phyloP scores from a whole-genome alignment of 371 early-diverging fungal genomes.

The Apophysomyces ossiformis region DNA sequence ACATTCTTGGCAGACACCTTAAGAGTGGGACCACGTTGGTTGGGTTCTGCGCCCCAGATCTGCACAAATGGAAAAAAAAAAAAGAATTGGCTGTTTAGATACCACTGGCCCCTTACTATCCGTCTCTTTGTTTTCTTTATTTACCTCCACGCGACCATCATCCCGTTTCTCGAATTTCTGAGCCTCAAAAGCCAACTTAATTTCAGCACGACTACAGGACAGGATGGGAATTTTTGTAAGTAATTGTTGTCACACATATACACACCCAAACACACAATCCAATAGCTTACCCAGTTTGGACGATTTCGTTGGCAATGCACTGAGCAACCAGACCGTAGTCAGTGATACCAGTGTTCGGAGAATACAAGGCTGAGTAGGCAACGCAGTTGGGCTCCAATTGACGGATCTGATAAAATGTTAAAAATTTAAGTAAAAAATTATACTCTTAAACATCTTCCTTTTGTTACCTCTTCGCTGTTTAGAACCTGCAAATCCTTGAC shows the following conservation, averaged over 20 bases:
- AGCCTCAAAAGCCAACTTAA: constrained; percentile 55
- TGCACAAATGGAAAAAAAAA: not conserved
- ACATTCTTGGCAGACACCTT: constrained; percentile 54
- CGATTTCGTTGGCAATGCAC: constrained; percentile 52
- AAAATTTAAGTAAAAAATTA: not conserved
- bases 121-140: too few relatives aligned
- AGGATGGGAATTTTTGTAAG: not conserved
- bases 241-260: too few relatives aligned
- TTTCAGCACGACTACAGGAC: constrained; percentile 47
- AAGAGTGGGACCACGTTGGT: constrained; percentile 49
- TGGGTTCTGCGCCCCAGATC: constrained; percentile 53
- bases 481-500: constrained; percentile 51
- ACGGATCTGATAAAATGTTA: constrained; percentile 34
- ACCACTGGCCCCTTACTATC: too few relatives aligned
- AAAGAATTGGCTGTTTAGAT: not conserved
- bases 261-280: too few relatives aligned
- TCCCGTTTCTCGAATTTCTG: constrained; percentile 40
- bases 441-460: not conserved
- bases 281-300: constrained; percentile 47
- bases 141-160: constrained; percentile 44
- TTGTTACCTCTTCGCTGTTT: constrained; percentile 46
- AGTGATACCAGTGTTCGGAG: constrained; percentile 57
- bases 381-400: constrained; percentile 52
- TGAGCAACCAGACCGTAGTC: constrained; percentile 53
- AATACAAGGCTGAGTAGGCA: constrained; percentile 54